These are phyloP conservation scores for Cystobasidium slooffiae DNA, from an alignment of 1,284 basidiomycete species.

Conservation along the genomic window DNA sequence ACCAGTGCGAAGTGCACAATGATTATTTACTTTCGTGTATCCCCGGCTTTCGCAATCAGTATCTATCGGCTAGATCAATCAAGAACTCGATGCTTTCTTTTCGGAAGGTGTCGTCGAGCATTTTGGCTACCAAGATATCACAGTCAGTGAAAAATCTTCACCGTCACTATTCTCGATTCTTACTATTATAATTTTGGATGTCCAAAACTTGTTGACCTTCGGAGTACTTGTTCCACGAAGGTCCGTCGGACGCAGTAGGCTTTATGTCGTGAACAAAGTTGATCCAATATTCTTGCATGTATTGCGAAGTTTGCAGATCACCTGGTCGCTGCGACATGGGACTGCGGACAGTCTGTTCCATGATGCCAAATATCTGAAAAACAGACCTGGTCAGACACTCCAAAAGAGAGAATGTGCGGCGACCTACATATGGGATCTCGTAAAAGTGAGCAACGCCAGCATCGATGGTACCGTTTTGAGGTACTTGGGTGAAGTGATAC, in stretches of 20 bases:
- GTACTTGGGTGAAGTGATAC: conserved; percentile 43
- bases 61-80: not conserved
- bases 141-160: not conserved
- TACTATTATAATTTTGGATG: conserved; percentile 13
- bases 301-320: conserved; percentile 10
- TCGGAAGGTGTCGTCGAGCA: not conserved
- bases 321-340: conserved; percentile 16
- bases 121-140: conserved; percentile 1
- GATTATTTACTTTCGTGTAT: no score
- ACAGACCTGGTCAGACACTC: no score
- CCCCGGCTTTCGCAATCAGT: no score
- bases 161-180: not conserved
- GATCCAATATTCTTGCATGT: conserved; percentile 43
- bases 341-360: conserved; percentile 16
- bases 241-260: conserved; percentile 14
- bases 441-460: conserved; percentile 36
- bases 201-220: not conserved
- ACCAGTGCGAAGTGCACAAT: no score
- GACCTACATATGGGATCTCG: conserved; percentile 34
- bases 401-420: no score
- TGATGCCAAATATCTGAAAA: conserved; percentile 27
- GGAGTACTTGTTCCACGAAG: conserved; percentile 5
- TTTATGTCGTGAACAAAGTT: conserved; percentile 42
- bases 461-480: conserved; percentile 43
- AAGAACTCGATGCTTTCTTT: conserved; percentile 10